A percentile compares a stretch with the other conserved stretches of the same genome.
These are phyloP conservation scores for Calonectria pauciramosa DNA, from an alignment of 2,329 filamentous ascomycete genomes.

Conservation along the genomic window DNA sequence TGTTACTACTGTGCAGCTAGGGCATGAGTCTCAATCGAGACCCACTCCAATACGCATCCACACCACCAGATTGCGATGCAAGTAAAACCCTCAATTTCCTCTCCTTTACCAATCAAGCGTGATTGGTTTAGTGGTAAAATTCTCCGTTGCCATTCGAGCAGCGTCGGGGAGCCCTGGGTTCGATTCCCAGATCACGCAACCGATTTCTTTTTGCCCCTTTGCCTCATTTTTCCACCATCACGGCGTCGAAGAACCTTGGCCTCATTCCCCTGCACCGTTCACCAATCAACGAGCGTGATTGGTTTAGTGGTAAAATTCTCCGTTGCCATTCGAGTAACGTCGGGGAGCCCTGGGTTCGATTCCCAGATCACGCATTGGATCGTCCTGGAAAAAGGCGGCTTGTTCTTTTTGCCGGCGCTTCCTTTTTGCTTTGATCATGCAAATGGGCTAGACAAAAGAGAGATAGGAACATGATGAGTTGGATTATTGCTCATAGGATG, in stretches of 20 bases:
- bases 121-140: constrained; percentile 28
- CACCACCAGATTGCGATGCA: background rate
- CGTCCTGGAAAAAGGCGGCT: background rate
- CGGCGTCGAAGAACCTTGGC: background rate
- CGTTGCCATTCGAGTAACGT: constrained; percentile 18
- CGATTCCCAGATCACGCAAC: constrained; percentile 21
- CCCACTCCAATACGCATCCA: background rate
- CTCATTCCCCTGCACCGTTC: background rate
- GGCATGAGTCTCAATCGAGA: background rate
- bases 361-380: constrained; percentile 17
- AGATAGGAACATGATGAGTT: background rate
- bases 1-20: background rate
- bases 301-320: constrained; percentile 24
- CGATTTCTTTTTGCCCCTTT: background rate
- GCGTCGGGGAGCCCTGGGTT: constrained; percentile 27
- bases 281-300: constrained; percentile 10
- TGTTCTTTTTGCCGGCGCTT: background rate
- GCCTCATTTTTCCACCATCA: background rate
- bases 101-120: background rate
- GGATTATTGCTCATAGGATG: background rate
- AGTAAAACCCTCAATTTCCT: background rate
- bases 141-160: constrained; percentile 25
- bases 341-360: constrained; percentile 23
- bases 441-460: background rate
- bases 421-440: background rate